phyloP scores from a whole-genome alignment of 2,329 filamentous ascomycete species.

The Diaporthe caulivora region DNA sequence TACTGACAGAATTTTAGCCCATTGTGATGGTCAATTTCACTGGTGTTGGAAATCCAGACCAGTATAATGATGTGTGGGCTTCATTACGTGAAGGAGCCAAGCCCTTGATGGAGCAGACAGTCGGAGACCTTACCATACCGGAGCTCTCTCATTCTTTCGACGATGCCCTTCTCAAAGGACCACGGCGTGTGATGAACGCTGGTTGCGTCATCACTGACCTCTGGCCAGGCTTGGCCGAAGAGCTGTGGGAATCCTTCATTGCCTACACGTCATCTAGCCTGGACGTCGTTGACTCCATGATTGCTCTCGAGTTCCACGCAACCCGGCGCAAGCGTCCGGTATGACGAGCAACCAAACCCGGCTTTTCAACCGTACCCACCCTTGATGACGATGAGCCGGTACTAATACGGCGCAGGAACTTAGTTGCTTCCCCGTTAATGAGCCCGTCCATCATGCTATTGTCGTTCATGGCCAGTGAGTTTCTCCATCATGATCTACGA shows the following conservation, averaged over 20 bases:
- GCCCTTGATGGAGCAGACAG: neutral
- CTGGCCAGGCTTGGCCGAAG: neutral
- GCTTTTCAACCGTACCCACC: neutral
- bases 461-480: neutral
- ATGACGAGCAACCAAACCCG: neutral
- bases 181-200: neutral
- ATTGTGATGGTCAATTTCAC: neutral
- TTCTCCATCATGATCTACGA: neutral
- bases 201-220: neutral
- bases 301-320: neutral
- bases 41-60: neutral
- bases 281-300: neutral
- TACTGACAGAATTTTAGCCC: neutral
- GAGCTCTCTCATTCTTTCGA: neutral
- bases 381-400: neutral
- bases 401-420: neutral
- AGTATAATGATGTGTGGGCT: neutral
- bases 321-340: neutral
- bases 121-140: neutral
- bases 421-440: neutral
- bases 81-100: neutral
- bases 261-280: neutral
- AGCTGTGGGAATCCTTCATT: neutral
- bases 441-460: neutral
- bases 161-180: neutral